Evolutionary conservation across 2,329 filamentous ascomycete species (phyloP).

Genomic region (Epichloe typhina): DNA sequence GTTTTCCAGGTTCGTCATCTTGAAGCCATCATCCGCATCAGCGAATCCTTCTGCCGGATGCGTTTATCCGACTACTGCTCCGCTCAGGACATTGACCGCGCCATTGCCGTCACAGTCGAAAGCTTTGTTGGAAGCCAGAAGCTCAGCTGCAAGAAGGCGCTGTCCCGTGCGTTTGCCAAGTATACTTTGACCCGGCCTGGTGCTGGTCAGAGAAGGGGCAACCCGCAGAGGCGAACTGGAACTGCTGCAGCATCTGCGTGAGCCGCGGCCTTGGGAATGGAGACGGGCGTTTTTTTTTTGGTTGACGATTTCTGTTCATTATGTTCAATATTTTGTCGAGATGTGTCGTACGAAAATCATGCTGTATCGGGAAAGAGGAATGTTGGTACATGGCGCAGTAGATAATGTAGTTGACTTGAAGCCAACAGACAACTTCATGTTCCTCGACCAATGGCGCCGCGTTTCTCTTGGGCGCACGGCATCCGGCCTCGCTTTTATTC

Average conservation of each 20-base stretch:
- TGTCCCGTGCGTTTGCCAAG: slow-evolving; percentile 90
- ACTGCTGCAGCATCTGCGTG: slow-evolving; percentile 1
- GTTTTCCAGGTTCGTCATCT: slow-evolving; percentile 71
- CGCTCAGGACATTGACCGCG: slow-evolving; percentile 82
- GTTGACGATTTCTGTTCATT: not conserved
- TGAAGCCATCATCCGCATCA: slow-evolving; percentile 93
- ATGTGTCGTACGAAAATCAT: not conserved
- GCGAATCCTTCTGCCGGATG: slow-evolving; percentile 94
- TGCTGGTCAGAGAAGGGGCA: slow-evolving; percentile 12
- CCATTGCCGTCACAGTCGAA: slow-evolving; percentile 91
- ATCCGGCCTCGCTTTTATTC: not conserved
- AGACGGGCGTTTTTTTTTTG: not conserved
- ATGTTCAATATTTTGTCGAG: not conserved
- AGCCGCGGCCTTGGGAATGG: not conserved
- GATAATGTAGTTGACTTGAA: not conserved
- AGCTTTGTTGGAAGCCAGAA: slow-evolving; percentile 95
- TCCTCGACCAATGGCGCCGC: too few species aligned
- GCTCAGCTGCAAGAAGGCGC: slow-evolving; percentile 91
- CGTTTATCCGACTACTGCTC: slow-evolving; percentile 92
- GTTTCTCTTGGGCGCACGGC: not conserved
- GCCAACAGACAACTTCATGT: too few species aligned
- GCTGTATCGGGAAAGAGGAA: not conserved
- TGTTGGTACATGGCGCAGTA: not conserved
- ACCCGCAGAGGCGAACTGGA: slow-evolving; percentile 1
- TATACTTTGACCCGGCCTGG: slow-evolving; percentile 53